These are phyloP conservation scores for Dalechampia spathulata DNA, from an alignment of 441 rosid species.

Conservation along the genomic window DNA sequence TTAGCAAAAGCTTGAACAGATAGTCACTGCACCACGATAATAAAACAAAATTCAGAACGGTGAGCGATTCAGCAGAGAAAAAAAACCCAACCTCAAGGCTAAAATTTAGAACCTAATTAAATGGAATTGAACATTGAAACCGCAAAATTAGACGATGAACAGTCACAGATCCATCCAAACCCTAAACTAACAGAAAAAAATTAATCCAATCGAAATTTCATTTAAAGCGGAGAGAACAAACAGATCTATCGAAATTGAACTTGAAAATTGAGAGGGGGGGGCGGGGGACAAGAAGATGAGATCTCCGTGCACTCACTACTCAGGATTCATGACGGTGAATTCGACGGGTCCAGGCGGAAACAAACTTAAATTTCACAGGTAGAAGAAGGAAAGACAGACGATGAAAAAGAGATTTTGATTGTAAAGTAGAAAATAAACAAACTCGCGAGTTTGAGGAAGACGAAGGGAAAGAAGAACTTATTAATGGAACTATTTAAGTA, in stretches of 20 bases:
- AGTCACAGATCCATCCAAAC: conserved; percentile 4
- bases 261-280: too few relatives aligned
- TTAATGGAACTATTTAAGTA: too few relatives aligned
- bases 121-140: too few relatives aligned
- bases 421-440: too few relatives aligned
- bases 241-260: background rate
- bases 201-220: background rate
- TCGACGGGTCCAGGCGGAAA: conserved; percentile 12
- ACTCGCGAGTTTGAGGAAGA: too few relatives aligned
- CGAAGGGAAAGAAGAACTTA: too few relatives aligned
- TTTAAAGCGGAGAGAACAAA: background rate
- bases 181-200: background rate
- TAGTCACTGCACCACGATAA: conserved; percentile 19
- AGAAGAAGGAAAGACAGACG: background rate
- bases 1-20: too few relatives aligned
- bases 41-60: background rate
- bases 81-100: background rate
- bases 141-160: background rate
- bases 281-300: background rate
- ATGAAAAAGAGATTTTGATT: too few relatives aligned
- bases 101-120: background rate
- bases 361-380: conserved; percentile 13
- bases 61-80: background rate
- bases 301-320: conserved; percentile 9
- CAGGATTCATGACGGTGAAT: conserved; percentile 24